phyloP scores from a whole-genome alignment of 2,329 filamentous ascomycete genomes.

The Apiospora aurea region DNA sequence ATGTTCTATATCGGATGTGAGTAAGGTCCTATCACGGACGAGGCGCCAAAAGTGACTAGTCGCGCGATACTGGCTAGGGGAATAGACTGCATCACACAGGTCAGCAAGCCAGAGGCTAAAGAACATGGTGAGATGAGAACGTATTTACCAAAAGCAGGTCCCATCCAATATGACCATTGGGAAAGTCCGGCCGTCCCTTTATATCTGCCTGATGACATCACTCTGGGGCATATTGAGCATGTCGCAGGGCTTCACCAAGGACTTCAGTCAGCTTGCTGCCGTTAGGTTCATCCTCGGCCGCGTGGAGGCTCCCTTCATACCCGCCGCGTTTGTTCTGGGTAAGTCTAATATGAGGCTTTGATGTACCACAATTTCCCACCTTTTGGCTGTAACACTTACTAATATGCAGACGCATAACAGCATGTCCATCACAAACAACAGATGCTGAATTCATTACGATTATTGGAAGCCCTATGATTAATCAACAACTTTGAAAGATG shows the following conservation, averaged over 20 bases:
- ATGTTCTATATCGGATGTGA: constrained; percentile 32
- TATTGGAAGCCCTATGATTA: no score
- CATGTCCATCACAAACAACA: no score
- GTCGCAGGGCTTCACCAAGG: constrained; percentile 43
- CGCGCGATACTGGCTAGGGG: not conserved
- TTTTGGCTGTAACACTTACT: no score
- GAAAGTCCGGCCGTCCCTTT: constrained; percentile 35
- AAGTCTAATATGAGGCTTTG: no score
- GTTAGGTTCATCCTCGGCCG: constrained; percentile 33
- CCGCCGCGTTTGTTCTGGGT: constrained; percentile 31
- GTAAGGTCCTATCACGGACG: not conserved
- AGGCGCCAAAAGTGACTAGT: not conserved
- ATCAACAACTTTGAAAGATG: no score
- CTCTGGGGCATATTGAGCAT: constrained; percentile 39
- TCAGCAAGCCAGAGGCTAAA: not conserved
- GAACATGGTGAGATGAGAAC: not conserved
- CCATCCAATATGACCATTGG: constrained; percentile 34
- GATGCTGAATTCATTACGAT: no score
- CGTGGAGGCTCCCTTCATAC: constrained; percentile 33
- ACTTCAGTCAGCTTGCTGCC: constrained; percentile 31
- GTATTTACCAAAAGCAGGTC: constrained; percentile 27
- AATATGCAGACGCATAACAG: no score
- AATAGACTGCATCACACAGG: not conserved
- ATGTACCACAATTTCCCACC: no score
- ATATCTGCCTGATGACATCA: constrained; percentile 34